Evolutionary conservation across 2,329 filamentous ascomycete genomes (phyloP).

Genomic region (Fusarium sublunatum): DNA sequence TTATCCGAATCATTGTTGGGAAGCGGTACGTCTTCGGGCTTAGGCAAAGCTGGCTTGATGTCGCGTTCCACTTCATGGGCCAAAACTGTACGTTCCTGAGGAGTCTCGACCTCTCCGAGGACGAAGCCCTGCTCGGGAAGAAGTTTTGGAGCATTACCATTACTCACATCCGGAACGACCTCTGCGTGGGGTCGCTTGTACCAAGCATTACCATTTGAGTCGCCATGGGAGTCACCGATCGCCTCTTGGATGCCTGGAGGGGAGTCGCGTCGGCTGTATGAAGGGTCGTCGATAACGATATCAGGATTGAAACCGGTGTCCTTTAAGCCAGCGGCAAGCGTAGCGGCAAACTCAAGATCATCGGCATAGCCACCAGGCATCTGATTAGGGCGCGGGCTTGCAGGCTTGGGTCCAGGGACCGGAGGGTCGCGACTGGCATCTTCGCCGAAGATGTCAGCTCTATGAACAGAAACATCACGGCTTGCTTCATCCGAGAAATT

Average conservation of each 20-base stretch:
- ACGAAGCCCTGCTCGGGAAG: constrained; percentile 56
- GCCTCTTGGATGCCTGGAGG: constrained; percentile 69
- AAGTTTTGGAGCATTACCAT: constrained; percentile 40
- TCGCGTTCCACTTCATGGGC: constrained; percentile 32
- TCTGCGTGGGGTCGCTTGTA: constrained; percentile 64
- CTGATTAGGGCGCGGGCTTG: constrained; percentile 58
- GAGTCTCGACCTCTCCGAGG: constrained; percentile 61
- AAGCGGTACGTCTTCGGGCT: constrained; percentile 34
- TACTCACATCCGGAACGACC: constrained; percentile 58
- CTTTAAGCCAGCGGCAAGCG: constrained; percentile 73
- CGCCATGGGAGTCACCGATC: constrained; percentile 49
- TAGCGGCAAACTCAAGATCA: constrained; percentile 76
- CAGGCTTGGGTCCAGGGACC: constrained; percentile 67
- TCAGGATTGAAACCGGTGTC: constrained; percentile 78
- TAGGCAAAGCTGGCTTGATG: constrained; percentile 19
- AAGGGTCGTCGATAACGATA: constrained; percentile 74
- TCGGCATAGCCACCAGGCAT: constrained; percentile 75
- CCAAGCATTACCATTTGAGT: constrained; percentile 51
- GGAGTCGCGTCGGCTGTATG: constrained; percentile 71
- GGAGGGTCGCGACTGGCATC: constrained; percentile 60
- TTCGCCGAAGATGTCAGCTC: constrained; percentile 48
- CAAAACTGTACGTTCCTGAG: constrained; percentile 46
- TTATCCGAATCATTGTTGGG: constrained; percentile 45
- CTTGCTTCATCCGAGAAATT: constrained; percentile 28
- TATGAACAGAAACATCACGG: constrained; percentile 35